phyloP scores from a whole-genome alignment of 768 basidiomycete genomes.

The Russula ochroleuca region DNA sequence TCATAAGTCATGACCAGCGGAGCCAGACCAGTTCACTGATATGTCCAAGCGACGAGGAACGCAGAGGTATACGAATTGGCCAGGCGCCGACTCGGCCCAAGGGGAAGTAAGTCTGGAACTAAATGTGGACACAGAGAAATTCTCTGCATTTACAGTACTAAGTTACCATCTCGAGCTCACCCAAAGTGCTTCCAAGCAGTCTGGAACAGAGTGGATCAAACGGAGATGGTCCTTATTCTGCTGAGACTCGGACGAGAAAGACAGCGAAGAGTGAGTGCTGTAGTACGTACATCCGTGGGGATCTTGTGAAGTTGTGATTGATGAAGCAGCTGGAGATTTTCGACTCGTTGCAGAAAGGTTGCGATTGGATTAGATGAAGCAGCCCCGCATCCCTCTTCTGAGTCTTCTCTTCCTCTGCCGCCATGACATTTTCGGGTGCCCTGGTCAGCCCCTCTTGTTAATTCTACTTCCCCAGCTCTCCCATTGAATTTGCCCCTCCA shows the following conservation, averaged over 20 bases:
- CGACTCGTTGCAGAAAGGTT: too few relatives aligned
- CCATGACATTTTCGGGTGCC: slow-evolving; percentile 25
- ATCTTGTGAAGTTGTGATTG: neutral
- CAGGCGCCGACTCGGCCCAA: too few relatives aligned
- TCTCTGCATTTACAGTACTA: neutral
- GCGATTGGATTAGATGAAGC: neutral
- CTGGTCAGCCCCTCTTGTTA: slow-evolving; percentile 5
- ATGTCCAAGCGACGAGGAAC: neutral
- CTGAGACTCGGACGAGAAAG: neutral
- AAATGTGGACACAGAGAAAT: neutral
- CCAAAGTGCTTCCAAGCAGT: neutral
- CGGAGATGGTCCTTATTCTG: neutral
- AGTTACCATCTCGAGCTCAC: neutral
- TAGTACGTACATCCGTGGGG: neutral
- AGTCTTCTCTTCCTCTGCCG: neutral
- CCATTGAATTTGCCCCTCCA: slow-evolving; percentile 31
- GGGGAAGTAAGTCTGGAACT: neutral
- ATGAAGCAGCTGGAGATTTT: too few relatives aligned
- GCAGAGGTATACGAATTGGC: too few relatives aligned
- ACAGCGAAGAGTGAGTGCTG: neutral
- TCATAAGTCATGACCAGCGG: too few relatives aligned
- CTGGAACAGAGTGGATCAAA: neutral
- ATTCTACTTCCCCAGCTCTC: neutral
- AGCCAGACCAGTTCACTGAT: neutral
- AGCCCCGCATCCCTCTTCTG: too few relatives aligned